Evolutionary conservation across 768 basidiomycete species (phyloP).

Genomic region (Cubamyces sp.): DNA sequence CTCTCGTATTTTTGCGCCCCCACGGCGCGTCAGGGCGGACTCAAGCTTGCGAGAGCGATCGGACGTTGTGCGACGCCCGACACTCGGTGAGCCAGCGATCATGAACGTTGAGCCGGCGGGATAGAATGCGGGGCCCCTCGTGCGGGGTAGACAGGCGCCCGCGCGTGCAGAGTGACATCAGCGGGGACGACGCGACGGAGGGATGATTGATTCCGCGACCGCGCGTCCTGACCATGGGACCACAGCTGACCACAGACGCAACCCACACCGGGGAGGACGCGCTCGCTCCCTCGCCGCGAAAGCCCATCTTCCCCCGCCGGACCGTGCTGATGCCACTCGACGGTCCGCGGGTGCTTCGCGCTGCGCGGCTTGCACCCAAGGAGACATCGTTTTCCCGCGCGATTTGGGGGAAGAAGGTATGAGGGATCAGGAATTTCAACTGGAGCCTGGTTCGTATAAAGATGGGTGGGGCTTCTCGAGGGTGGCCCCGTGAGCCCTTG

Average conservation of each 20-base stretch:
- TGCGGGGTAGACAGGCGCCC: conserved; percentile 11
- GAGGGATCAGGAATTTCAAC: too few species aligned
- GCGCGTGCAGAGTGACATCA: conserved; percentile 10
- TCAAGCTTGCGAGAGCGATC: too few species aligned
- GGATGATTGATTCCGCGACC: conserved; percentile 19
- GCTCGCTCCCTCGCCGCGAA: background rate
- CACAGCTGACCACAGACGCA: background rate
- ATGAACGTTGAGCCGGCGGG: conserved; percentile 10
- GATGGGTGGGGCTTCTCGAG: conserved; percentile 11
- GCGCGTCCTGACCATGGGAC: conserved; percentile 11
- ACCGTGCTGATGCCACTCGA: conserved; percentile 11
- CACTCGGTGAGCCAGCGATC: background rate
- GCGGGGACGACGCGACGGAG: background rate
- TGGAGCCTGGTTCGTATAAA: background rate
- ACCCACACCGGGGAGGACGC: conserved; percentile 1
- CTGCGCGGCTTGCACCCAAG: conserved; percentile 6
- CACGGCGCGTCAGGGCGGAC: too few species aligned
- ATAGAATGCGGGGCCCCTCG: conserved; percentile 1
- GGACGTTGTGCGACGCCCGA: background rate
- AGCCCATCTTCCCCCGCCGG: conserved; percentile 4
- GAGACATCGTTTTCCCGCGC: conserved; percentile 15
- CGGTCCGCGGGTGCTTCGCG: conserved; percentile 12
- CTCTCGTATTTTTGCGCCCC: too few species aligned
- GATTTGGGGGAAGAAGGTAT: background rate
- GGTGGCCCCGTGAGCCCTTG: conserved; percentile 20